Evolutionary conservation across 2,329 filamentous ascomycete species (phyloP).

Genomic region (Scortechinia acanthostroma): DNA sequence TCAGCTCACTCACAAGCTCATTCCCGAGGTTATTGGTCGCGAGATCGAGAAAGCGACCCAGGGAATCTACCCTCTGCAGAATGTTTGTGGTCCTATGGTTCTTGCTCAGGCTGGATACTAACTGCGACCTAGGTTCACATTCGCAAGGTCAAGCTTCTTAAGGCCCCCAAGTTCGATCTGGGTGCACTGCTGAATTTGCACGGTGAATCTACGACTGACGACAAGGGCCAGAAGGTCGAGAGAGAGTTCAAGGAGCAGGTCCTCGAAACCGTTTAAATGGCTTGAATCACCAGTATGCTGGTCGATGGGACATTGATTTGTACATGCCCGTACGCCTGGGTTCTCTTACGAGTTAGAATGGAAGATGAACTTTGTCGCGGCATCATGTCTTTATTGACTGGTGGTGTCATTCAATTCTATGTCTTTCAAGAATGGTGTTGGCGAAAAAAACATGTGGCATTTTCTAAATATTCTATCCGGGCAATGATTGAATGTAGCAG

Average conservation of each 20-base stretch:
- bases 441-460: no score
- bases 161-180: conserved; percentile 97
- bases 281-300: no score
- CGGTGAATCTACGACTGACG: conserved; percentile 92
- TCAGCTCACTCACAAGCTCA: conserved; percentile 96
- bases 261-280: conserved; percentile 83
- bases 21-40: conserved; percentile 97
- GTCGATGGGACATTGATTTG: no score
- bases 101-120: conserved; percentile 3
- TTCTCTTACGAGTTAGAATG: no score
- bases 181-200: conserved; percentile 92
- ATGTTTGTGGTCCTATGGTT: conserved; percentile 64
- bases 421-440: no score
- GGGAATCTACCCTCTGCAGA: conserved; percentile 99
- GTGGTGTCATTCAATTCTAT: no score
- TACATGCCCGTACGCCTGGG: no score
- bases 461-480: no score
- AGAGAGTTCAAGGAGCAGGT: conserved; percentile 98
- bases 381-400: no score
- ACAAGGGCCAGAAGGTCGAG: conserved; percentile 97
- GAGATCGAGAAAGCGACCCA: conserved; percentile 99
- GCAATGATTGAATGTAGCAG: no score
- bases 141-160: conserved; percentile 99
- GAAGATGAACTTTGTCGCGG: no score
- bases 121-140: conserved; percentile 81